These are phyloP conservation scores for Corrigiola litoralis DNA, from an alignment of 179 eudicot genomes.

Conservation along the genomic window DNA sequence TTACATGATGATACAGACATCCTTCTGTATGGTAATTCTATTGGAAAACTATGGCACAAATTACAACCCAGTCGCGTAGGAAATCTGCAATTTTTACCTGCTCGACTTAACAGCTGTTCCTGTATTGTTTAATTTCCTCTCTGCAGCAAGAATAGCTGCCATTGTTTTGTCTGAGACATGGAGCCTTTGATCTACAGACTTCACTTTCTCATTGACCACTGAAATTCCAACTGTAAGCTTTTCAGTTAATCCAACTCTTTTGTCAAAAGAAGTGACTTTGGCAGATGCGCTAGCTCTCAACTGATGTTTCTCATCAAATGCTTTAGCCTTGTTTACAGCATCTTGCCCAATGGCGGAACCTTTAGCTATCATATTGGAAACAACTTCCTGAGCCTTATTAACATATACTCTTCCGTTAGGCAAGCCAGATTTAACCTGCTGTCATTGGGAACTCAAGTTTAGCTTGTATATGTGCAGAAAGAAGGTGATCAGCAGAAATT, in stretches of 20 bases:
- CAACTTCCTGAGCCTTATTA: slow-evolving; percentile 92
- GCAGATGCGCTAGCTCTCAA: slow-evolving; percentile 90
- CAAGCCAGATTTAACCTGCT: slow-evolving; percentile 46
- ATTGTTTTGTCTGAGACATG: slow-evolving; percentile 95
- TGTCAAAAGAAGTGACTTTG: slow-evolving; percentile 72
- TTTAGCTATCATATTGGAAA: slow-evolving; percentile 81
- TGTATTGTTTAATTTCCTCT: slow-evolving; percentile 75
- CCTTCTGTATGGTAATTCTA: too few relatives aligned
- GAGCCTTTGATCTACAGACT: slow-evolving; percentile 91
- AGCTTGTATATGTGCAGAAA: neutral
- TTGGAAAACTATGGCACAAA: too few relatives aligned
- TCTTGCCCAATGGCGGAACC: slow-evolving; percentile 90
- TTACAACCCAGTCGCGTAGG: too few relatives aligned
- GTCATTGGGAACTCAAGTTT: slow-evolving; percentile 1
- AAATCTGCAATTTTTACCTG: slow-evolving; percentile 40
- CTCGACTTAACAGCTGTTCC: slow-evolving; percentile 96
- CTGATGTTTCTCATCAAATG: slow-evolving; percentile 92
- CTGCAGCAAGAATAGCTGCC: slow-evolving; percentile 94
- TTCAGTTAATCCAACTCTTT: slow-evolving; percentile 77
- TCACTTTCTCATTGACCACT: slow-evolving; percentile 87
- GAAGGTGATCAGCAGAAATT: neutral
- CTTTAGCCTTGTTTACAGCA: slow-evolving; percentile 87
- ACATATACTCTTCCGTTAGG: slow-evolving; percentile 62
- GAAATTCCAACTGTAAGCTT: slow-evolving; percentile 83
- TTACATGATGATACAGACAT: too few relatives aligned